phyloP scores from a whole-genome alignment of 2,329 filamentous ascomycete genomes.

The Triangularia verruculosa region DNA sequence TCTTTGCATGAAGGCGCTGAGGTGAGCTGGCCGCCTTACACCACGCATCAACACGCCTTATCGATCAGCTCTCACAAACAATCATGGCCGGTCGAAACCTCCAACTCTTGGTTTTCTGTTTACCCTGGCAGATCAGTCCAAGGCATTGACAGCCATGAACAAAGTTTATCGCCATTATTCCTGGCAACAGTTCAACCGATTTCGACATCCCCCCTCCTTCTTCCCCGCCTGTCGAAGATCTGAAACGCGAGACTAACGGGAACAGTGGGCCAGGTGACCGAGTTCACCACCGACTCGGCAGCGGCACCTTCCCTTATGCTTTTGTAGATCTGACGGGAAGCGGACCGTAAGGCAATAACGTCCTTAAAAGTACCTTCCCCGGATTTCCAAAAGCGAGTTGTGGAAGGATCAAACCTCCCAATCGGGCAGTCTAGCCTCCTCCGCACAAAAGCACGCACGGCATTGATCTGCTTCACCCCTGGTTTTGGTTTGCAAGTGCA shows the following conservation, averaged over 20 bases:
- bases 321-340: neutral
- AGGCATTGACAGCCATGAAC: conserved; percentile 9
- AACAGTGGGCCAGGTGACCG: conserved; percentile 6
- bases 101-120: neutral
- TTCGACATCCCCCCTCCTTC: neutral
- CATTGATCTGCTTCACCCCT: conserved; percentile 6
- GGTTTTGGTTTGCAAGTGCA: neutral
- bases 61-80: neutral
- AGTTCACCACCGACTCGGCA: neutral
- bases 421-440: neutral
- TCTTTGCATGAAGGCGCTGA: neutral
- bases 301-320: neutral
- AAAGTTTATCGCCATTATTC: neutral
- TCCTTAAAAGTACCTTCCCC: neutral
- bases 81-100: neutral
- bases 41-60: neutral
- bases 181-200: neutral
- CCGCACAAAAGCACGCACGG: neutral
- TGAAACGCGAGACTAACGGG: conserved; percentile 17
- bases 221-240: conserved; percentile 10
- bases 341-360: conserved; percentile 5
- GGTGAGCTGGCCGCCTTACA: neutral
- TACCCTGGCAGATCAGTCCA: neutral
- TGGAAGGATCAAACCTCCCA: neutral
- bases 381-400: neutral